Base-by-base conservation (phyloP, 2,329 filamentous ascomycete genomes). In the Emergomyces orientalis region DNA sequence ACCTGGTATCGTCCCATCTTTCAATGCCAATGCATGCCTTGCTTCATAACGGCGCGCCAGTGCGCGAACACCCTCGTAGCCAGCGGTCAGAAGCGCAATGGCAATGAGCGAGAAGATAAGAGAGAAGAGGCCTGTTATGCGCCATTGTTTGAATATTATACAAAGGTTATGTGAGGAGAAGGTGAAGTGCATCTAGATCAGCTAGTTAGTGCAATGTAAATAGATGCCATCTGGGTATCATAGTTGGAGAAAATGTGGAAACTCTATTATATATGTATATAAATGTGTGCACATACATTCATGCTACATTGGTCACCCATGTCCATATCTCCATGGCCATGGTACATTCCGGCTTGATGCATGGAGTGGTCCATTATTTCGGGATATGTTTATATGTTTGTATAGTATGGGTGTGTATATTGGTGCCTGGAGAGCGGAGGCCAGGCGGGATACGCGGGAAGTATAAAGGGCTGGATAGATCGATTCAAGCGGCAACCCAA, bases 141-240 rank as follows among this genome's bases (percentile, higher is more conserved):
- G 92, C 94, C 94, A 99, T 77, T 87, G 86, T 70, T 83, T 84
- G 82, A 97, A 99, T 76, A 99, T 85, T 76, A 99, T 95, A 83
- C 94, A 99, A 67, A 99, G 90, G 78, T 97, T 89, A 63, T 82
- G 85, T 2, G 92, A 93, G 75, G 91, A 86, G 93, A 93, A 99
- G 65, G 91, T 97, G 81, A 99, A 99, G 68, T 97, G 86, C 93
- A 97, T 97, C 91, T 96, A 69, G 5, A 59, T 41, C n/a, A 47
- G n/a, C 11, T 13, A 49, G 45, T 49, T 54, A 56, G 8, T 14
- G 37, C 4, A 1, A 37, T 13, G 13, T 52, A 32, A 7, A 9
- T 32, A 8, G 30, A 32, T 19, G 1, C 5, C 14, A 30, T 32
- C 22, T 8, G 22, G 13, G 39, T 51, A 19, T n/a, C 43, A 43